A percentile compares a stretch with the other conserved stretches of the same genome.
phyloP scores from a whole-genome alignment of 306 rosid species.

The Leucaena leucocephala region DNA sequence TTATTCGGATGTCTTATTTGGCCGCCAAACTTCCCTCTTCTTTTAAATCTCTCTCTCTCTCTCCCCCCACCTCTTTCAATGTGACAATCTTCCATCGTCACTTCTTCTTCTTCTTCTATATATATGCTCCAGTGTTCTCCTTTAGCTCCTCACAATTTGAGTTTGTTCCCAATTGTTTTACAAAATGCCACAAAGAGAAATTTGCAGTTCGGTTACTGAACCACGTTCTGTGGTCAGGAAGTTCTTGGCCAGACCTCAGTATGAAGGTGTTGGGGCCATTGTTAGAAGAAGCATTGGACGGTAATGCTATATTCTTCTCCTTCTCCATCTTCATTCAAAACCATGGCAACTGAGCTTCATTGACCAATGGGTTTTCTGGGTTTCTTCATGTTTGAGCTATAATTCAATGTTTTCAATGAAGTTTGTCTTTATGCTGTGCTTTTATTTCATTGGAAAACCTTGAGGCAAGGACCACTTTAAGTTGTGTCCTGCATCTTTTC shows the following conservation, averaged over 20 bases:
- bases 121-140: slow-evolving; percentile 34
- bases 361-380: slow-evolving; percentile 31
- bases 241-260: slow-evolving; percentile 90
- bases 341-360: slow-evolving; percentile 11
- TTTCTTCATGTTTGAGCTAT: slow-evolving; percentile 67
- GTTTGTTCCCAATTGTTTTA: not conserved
- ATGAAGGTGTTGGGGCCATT: slow-evolving; percentile 90
- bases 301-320: slow-evolving; percentile 33
- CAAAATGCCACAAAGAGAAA: slow-evolving; percentile 58
- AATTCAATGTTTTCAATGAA: not conserved
- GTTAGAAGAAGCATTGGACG: slow-evolving; percentile 98
- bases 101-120: not conserved
- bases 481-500: not conserved
- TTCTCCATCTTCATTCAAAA: slow-evolving; percentile 3
- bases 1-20: slow-evolving; percentile 44
- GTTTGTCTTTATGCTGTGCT: not conserved
- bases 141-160: slow-evolving; percentile 36
- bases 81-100: slow-evolving; percentile 1
- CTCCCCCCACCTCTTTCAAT: not conserved
- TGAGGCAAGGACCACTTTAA: not conserved
- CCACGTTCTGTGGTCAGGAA: slow-evolving; percentile 75
- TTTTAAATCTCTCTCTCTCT: slow-evolving; percentile 46
- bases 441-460: not conserved
- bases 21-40: slow-evolving; percentile 46
- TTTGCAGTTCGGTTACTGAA: slow-evolving; percentile 34